Base-by-base conservation (phyloP, 352 stramenopile species). In the Peronosclerospora sorghi region DNA sequence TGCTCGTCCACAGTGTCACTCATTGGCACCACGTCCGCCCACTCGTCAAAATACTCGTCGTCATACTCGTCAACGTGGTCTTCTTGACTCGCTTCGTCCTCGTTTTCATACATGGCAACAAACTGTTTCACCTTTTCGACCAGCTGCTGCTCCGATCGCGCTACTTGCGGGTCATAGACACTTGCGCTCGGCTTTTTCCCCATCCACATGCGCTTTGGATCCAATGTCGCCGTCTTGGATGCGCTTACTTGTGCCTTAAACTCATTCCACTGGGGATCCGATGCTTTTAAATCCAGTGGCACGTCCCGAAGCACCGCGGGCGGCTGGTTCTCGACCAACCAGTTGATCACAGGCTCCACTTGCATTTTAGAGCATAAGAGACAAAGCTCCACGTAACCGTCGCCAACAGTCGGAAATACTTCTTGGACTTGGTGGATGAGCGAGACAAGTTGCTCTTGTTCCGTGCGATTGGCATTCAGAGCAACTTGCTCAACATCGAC, bases 31-130 rank as follows among this genome's bases (percentile, higher is more conserved):
- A 86, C 86, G 43, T 91, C 78, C 15, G 86, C 78, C 37, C 85
- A 83, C 47, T 91, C 79, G 45, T 91, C 79, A 45, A 86, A 87
- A 60, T 87, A 91, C 43, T 91, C 79, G 51, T 89, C 79, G 41
- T 91, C 67, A 40, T 83, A 85, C 51, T 85, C 73, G 18, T 13
- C 23, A 21, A 14, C 20, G 19, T 41, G 9, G 14, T 45, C 24
- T n/a, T 44, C 45, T 5, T 18, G 41, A 43, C 20, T 48, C 17
- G 65, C 50, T 9, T 72, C 51, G 7, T 78, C 60, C 35, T 80
- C 63, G 21, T 73, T 51, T 8, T 76, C 71, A 29, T 81, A 79
- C 48, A 65, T 66, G 15, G 49, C 40, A 13, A 68, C 60, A 20
- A 83, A 52, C 39, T 72, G 39, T 35, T 79, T 79, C 41, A 73